A percentile compares a stretch with the other conserved stretches of the same genome.
These are phyloP conservation scores for Aureobasidium sp. DNA, from an alignment of 2,329 filamentous ascomycete genomes.

Conservation along the genomic window DNA sequence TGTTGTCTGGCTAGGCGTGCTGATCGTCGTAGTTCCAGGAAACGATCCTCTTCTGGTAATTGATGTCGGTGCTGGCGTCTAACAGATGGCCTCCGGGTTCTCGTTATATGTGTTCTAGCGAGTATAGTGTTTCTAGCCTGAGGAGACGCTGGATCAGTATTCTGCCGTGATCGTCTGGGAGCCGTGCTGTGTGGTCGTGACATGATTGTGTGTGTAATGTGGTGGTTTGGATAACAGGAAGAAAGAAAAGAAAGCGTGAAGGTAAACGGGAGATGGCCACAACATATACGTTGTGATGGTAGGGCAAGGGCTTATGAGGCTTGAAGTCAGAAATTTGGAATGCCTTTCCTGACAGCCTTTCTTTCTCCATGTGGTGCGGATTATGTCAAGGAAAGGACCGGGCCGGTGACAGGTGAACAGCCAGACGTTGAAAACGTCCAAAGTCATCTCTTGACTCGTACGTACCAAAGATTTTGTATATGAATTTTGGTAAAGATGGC, in stretches of 20 bases:
- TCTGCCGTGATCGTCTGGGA: background rate
- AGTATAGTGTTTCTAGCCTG: background rate
- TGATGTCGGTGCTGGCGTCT: background rate
- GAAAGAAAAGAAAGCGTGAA: background rate
- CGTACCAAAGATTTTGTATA: background rate
- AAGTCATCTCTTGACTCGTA: background rate
- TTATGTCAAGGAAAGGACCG: constrained; percentile 1
- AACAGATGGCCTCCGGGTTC: constrained; percentile 1
- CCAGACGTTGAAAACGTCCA: background rate
- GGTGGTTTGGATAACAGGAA: background rate
- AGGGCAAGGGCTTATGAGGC: constrained; percentile 12
- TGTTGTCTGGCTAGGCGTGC: constrained; percentile 7
- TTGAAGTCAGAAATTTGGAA: constrained; percentile 1
- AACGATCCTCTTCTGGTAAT: constrained; percentile 1
- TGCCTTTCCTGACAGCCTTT: background rate
- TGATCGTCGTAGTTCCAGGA: background rate
- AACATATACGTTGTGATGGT: constrained; percentile 9
- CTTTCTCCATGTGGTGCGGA: background rate
- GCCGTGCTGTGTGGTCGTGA: background rate
- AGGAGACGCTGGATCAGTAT: constrained; percentile 8
- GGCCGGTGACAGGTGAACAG: background rate
- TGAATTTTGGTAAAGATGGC: background rate
- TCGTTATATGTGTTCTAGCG: background rate
- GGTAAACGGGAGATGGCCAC: background rate
- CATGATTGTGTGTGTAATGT: background rate